Evolutionary conservation across 2,329 filamentous ascomycete species (phyloP).

Genomic region (Apiospora arundinis): DNA sequence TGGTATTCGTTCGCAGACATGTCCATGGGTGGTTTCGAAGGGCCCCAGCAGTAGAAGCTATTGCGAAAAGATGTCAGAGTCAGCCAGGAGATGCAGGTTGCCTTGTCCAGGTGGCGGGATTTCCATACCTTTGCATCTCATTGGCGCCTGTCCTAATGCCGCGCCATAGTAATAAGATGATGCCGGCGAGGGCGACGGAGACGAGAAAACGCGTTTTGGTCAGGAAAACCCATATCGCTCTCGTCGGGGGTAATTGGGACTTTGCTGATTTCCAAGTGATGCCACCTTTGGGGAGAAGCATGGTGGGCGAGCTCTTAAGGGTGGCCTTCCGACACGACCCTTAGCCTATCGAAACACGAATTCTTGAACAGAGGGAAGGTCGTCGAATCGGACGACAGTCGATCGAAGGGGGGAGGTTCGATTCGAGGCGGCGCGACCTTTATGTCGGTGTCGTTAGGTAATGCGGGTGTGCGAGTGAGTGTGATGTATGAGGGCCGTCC

Average conservation of each 20-base stretch:
- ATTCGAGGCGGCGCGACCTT: constrained; percentile 7
- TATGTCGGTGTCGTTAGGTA: constrained; percentile 1
- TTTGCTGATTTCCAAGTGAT: constrained; percentile 92
- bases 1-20: constrained; percentile 92
- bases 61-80: constrained; percentile 28
- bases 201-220: constrained; percentile 81
- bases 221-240: constrained; percentile 73
- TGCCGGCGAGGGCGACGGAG: constrained; percentile 71
- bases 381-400: constrained; percentile 19
- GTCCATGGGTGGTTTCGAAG: constrained; percentile 92
- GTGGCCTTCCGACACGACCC: constrained; percentile 51
- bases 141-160: constrained; percentile 80
- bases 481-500: constrained; percentile 2
- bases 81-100: constrained; percentile 23
- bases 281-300: constrained; percentile 91
- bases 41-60: constrained; percentile 98
- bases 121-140: constrained; percentile 85
- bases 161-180: constrained; percentile 86
- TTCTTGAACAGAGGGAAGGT: constrained; percentile 30
- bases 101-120: neutral
- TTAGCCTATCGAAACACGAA: constrained; percentile 25
- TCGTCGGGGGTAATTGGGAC: constrained; percentile 77
- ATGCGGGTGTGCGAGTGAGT: neutral
- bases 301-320: constrained; percentile 51
- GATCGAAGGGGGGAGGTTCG: constrained; percentile 21